Evolutionary conservation across 2,329 filamentous ascomycete genomes (phyloP).

Genomic region (Leptographium wingfieldii): DNA sequence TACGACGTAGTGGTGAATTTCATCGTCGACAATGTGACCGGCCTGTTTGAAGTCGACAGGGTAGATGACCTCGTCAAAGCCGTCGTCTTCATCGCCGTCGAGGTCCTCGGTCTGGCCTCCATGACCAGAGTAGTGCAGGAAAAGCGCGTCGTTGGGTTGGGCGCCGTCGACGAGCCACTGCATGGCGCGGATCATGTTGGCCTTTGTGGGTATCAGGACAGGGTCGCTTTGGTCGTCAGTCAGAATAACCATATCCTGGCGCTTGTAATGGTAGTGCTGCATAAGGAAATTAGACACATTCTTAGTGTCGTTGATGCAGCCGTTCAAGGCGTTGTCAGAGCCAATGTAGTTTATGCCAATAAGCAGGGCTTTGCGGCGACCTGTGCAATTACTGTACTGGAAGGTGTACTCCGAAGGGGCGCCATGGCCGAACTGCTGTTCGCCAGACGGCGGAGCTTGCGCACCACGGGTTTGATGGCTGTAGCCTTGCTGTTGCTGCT

Average conservation of each 20-base stretch:
- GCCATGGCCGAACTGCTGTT: slow-evolving; percentile 52
- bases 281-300: slow-evolving; percentile 63
- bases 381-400: slow-evolving; percentile 65
- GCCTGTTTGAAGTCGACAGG: slow-evolving; percentile 57
- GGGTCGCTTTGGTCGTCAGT: slow-evolving; percentile 63
- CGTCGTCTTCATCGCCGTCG: slow-evolving; percentile 67
- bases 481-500: slow-evolving; percentile 1
- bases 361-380: slow-evolving; percentile 58
- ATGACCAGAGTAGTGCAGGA: slow-evolving; percentile 68
- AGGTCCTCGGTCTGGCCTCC: slow-evolving; percentile 62
- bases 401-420: slow-evolving; percentile 58
- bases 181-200: slow-evolving; percentile 64
- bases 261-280: slow-evolving; percentile 55
- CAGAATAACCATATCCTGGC: slow-evolving; percentile 68
- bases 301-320: slow-evolving; percentile 71
- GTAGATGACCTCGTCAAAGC: slow-evolving; percentile 68
- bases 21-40: slow-evolving; percentile 62
- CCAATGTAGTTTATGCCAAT: slow-evolving; percentile 77
- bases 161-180: slow-evolving; percentile 62
- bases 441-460: slow-evolving; percentile 33
- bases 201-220: slow-evolving; percentile 60
- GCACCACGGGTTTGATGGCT: slow-evolving; percentile 10
- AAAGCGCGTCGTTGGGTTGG: slow-evolving; percentile 61
- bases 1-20: slow-evolving; percentile 70
- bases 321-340: slow-evolving; percentile 56